Evolutionary conservation across 805 yeast species (phyloP).

Genomic region (Blastobotrys parvus): DNA sequence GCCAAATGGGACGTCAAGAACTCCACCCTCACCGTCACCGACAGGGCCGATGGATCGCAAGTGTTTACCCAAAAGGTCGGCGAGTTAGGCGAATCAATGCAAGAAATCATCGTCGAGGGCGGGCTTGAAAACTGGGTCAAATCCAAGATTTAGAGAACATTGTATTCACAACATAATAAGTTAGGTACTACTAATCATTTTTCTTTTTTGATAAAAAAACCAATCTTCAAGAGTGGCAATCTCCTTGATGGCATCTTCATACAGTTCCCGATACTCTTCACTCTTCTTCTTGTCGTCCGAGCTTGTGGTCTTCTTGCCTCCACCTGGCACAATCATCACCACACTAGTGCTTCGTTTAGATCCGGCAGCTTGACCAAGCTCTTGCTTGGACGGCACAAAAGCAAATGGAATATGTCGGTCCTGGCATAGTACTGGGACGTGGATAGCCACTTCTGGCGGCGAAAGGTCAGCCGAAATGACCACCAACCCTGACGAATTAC

Average conservation of each 20-base stretch:
- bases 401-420: slow-evolving; percentile 85
- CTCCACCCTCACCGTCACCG: slow-evolving; percentile 72
- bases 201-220: no score
- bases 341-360: slow-evolving; percentile 98
- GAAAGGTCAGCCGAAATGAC: slow-evolving; percentile 97
- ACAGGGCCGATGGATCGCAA: slow-evolving; percentile 42
- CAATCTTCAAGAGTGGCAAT: slow-evolving; percentile 33
- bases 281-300: slow-evolving; percentile 52
- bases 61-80: slow-evolving; percentile 84
- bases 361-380: slow-evolving; percentile 97
- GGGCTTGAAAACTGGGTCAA: slow-evolving; percentile 98
- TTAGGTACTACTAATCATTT: no score
- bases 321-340: slow-evolving; percentile 95
- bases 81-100: slow-evolving; percentile 89
- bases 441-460: slow-evolving; percentile 95
- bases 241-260: slow-evolving; percentile 92
- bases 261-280: slow-evolving; percentile 84
- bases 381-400: slow-evolving; percentile 95
- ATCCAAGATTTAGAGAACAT: slow-evolving; percentile 27
- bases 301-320: slow-evolving; percentile 74
- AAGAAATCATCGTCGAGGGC: slow-evolving; percentile 93
- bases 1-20: slow-evolving; percentile 88
- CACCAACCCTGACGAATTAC: slow-evolving; percentile 93
- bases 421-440: slow-evolving; percentile 95
- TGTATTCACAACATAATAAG: no score